These are phyloP conservation scores for Talaromyces sp. DNA, from an alignment of 2,329 filamentous ascomycete species.

Conservation along the genomic window DNA sequence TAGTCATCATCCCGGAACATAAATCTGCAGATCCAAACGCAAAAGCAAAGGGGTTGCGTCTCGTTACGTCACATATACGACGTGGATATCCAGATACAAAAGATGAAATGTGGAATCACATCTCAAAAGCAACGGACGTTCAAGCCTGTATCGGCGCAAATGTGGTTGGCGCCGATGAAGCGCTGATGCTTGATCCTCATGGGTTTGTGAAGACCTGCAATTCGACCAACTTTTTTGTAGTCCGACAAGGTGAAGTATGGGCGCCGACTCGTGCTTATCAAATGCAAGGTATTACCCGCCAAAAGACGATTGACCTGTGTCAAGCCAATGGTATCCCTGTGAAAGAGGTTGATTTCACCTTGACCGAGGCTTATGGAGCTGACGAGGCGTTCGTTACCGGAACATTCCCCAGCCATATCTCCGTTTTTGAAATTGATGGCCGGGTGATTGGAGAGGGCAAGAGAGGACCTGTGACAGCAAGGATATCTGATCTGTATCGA, in stretches of 20 bases:
- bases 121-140: neutral
- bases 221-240: neutral
- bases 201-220: constrained; percentile 4
- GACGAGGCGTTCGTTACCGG: constrained; percentile 3
- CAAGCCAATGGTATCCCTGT: neutral
- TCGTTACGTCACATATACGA: neutral
- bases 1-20: constrained; percentile 2
- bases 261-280: neutral
- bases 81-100: constrained; percentile 1
- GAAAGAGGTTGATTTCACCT: constrained; percentile 3
- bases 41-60: neutral
- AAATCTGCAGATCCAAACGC: constrained; percentile 1
- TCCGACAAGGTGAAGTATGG: neutral
- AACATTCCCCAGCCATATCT: neutral
- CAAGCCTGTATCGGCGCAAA: constrained; percentile 2
- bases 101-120: constrained; percentile 4
- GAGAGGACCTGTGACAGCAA: constrained; percentile 1
- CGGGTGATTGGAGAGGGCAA: neutral
- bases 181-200: constrained; percentile 3
- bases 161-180: constrained; percentile 1
- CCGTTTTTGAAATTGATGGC: neutral
- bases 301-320: constrained; percentile 1
- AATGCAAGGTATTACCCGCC: neutral
- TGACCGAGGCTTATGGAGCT: constrained; percentile 1
- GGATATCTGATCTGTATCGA: neutral